phyloP scores from a whole-genome alignment of 139 green algal species.

The Edaphochlamys debaryana region DNA sequence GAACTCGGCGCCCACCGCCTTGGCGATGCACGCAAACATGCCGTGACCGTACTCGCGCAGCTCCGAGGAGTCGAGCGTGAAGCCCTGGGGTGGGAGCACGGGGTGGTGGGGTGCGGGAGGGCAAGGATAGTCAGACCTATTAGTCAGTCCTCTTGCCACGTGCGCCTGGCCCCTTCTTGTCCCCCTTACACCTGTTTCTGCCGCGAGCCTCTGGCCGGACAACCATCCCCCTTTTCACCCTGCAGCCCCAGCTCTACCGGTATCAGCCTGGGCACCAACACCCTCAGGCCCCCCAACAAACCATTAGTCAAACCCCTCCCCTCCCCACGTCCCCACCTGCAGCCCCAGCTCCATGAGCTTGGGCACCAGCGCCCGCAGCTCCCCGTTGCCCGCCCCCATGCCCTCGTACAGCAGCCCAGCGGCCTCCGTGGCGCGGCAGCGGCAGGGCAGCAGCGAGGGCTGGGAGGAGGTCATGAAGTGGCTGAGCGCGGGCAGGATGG shows the following conservation, averaged over 20 bases:
- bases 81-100: constrained; percentile 48
- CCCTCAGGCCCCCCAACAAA: too few relatives aligned
- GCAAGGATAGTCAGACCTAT: not conserved
- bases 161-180: too few relatives aligned
- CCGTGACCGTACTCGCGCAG: constrained; percentile 81
- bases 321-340: constrained; percentile 24
- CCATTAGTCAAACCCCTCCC: too few relatives aligned
- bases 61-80: constrained; percentile 58
- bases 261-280: too few relatives aligned
- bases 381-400: not conserved
- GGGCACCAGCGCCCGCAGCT: constrained; percentile 45
- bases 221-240: too few relatives aligned
- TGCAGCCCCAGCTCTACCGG: too few relatives aligned
- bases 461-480: constrained; percentile 69
- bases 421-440: constrained; percentile 74
- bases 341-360: constrained; percentile 61
- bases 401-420: constrained; percentile 69
- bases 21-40: constrained; percentile 65
- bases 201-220: too few relatives aligned
- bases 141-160: too few relatives aligned
- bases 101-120: not conserved
- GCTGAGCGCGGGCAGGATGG: constrained; percentile 60
- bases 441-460: constrained; percentile 58
- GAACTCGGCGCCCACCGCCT: constrained; percentile 62
- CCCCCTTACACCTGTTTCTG: too few relatives aligned